These are phyloP conservation scores for Cryptosporidium canis DNA, from an alignment of 169 alveolate genomes.

Conservation along the genomic window DNA sequence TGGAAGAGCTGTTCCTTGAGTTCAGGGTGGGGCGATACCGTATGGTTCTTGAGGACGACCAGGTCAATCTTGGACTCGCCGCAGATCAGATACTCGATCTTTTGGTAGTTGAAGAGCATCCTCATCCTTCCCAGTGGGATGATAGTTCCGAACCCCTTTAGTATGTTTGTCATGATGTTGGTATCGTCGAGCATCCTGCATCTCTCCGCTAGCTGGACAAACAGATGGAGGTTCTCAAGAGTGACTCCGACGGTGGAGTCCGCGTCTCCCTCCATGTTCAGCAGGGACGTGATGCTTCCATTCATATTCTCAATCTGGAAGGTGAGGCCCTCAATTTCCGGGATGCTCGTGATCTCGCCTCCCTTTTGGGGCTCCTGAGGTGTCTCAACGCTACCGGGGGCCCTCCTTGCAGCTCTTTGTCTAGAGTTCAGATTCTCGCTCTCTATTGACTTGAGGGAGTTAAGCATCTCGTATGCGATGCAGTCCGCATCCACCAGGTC, in stretches of 20 bases:
- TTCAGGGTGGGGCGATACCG: slow-evolving; percentile 83
- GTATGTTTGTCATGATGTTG: slow-evolving; percentile 79
- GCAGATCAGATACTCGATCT: slow-evolving; percentile 87
- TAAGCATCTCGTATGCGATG: slow-evolving; percentile 85
- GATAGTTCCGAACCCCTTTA: slow-evolving; percentile 87
- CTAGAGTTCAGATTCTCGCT: slow-evolving; percentile 70
- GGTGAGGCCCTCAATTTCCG: slow-evolving; percentile 69
- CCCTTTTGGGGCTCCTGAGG: not conserved
- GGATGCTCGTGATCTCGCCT: not conserved
- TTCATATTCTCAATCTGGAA: slow-evolving; percentile 69
- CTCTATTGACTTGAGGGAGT: slow-evolving; percentile 79
- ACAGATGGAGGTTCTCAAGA: slow-evolving; percentile 81
- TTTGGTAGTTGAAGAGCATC: slow-evolving; percentile 82
- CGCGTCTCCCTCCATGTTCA: slow-evolving; percentile 16
- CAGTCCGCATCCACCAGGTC: slow-evolving; percentile 84
- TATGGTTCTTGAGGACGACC: slow-evolving; percentile 84
- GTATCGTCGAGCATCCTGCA: slow-evolving; percentile 86
- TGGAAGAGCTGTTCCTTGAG: slow-evolving; percentile 86
- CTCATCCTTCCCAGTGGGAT: slow-evolving; percentile 90
- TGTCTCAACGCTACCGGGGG: not conserved
- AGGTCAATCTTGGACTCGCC: slow-evolving; percentile 89
- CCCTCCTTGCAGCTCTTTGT: slow-evolving; percentile 55
- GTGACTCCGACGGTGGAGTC: slow-evolving; percentile 78
- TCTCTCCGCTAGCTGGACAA: slow-evolving; percentile 83
- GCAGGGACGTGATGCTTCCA: slow-evolving; percentile 32